phyloP scores from a whole-genome alignment of 345 rosid species.

The Punica granatum region DNA sequence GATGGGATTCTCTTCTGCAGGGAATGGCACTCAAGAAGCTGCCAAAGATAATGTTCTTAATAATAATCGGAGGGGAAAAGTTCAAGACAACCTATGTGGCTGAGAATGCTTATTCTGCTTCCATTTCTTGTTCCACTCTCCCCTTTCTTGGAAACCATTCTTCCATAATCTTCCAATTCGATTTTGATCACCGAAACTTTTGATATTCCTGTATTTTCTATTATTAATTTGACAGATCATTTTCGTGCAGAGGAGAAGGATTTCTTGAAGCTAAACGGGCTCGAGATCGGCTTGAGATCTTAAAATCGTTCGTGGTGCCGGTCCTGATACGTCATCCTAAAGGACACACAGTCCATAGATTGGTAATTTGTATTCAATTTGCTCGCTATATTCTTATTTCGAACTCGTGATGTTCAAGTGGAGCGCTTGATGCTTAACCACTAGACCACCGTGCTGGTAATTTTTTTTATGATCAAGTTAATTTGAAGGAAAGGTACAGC shows the following conservation, averaged over 20 bases:
- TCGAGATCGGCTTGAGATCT: constrained; percentile 44
- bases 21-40: constrained; percentile 67
- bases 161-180: too few species aligned
- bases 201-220: too few species aligned
- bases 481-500: too few species aligned
- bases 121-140: constrained; percentile 48
- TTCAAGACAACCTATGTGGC: constrained; percentile 38
- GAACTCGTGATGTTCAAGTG: too few species aligned
- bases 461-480: too few species aligned
- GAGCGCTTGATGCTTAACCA: too few species aligned
- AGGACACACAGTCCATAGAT: constrained; percentile 85
- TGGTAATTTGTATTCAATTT: constrained; percentile 24
- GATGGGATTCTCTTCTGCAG: too few species aligned
- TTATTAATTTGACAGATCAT: too few species aligned
- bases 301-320: constrained; percentile 43
- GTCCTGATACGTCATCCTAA: constrained; percentile 72
- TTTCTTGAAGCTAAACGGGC: constrained; percentile 68
- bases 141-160: constrained; percentile 59
- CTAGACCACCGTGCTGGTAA: too few species aligned
- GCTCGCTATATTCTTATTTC: too few species aligned
- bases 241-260: constrained; percentile 63
- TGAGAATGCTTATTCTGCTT: constrained; percentile 50
- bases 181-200: too few species aligned
- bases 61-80: constrained; percentile 77
- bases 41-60: constrained; percentile 47